Conservation (phyloP, 371 early-diverging fungal genomes). For the Apophysomyces sp. region DNA sequence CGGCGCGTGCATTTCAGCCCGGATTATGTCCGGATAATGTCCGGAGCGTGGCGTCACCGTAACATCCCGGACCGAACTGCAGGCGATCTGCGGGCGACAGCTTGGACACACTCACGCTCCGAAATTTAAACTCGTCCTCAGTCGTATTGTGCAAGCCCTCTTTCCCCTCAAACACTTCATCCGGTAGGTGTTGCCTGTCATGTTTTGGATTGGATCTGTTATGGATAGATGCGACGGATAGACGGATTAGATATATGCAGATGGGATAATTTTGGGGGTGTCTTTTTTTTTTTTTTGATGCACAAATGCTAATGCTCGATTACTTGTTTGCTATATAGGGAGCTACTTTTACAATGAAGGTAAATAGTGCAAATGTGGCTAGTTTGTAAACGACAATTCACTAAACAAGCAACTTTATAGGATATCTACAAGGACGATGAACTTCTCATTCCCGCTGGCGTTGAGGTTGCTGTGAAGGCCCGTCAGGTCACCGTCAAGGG, state of each 20-base stretch:
- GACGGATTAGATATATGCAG: no score
- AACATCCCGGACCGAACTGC: background rate
- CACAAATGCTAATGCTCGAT: background rate
- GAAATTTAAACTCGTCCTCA: background rate
- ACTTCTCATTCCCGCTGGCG: constrained; percentile 75
- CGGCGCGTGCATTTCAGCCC: no score
- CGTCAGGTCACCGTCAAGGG: constrained; percentile 77
- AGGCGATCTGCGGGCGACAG: background rate
- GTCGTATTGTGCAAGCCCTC: background rate
- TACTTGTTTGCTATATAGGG: background rate
- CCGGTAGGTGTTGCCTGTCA: background rate
- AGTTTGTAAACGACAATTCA: no score
- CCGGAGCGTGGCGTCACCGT: no score
- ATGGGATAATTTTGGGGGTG: background rate
- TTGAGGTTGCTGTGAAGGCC: constrained; percentile 73
- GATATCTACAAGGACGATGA: constrained; percentile 83
- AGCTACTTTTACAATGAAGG: constrained; percentile 2
- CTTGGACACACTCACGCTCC: background rate
- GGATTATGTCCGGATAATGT: no score
- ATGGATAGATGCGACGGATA: background rate
- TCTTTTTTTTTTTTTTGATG: background rate
- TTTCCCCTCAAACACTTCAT: constrained; percentile 3
- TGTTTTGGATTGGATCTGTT: background rate
- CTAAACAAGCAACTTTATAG: constrained; percentile 19
- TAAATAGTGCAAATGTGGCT: background rate